Percentiles rank a stretch among this genome's conserved stretches.
Evolutionary conservation across 1,284 basidiomycete genomes (phyloP).

Genomic region (Puccinia horiana): DNA sequence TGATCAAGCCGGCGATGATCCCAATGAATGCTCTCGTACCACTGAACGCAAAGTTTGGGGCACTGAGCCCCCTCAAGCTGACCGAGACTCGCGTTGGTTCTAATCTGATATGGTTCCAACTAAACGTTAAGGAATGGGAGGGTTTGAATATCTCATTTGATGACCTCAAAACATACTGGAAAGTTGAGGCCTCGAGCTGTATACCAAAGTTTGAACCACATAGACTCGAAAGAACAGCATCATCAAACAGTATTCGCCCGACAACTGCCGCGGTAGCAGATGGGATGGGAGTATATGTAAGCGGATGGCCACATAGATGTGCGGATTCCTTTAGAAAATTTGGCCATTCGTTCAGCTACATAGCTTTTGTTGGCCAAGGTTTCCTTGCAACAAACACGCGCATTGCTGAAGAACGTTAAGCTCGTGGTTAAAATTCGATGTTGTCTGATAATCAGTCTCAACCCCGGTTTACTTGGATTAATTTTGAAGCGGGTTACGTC

Average conservation of each 20-base stretch:
- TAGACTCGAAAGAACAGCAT: conserved; percentile 2
- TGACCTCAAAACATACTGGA: neutral
- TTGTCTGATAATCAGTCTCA: neutral
- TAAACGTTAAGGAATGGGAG: conserved; percentile 6
- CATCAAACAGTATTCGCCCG: neutral
- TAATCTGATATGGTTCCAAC: neutral
- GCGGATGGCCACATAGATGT: neutral
- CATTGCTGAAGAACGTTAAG: conserved; percentile 8
- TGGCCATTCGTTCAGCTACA: neutral
- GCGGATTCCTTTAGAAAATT: neutral
- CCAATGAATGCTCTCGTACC: neutral
- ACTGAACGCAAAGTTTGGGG: conserved; percentile 13
- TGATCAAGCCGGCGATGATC: neutral
- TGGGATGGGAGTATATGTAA: conserved; percentile 3
- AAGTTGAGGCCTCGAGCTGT: neutral
- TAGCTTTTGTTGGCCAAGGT: neutral
- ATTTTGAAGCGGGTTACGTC: neutral
- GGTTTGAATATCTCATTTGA: conserved; percentile 10
- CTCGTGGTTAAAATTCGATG: neutral
- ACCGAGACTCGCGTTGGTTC: conserved; percentile 6
- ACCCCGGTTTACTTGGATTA: neutral
- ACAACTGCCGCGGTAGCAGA: neutral
- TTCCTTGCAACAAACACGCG: neutral
- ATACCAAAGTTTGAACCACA: conserved; percentile 4
- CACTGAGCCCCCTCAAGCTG: conserved; percentile 5